Evolutionary conservation across 192 early-diverging fungal genomes (phyloP).

Genomic region (Linnemannia hyalina): DNA sequence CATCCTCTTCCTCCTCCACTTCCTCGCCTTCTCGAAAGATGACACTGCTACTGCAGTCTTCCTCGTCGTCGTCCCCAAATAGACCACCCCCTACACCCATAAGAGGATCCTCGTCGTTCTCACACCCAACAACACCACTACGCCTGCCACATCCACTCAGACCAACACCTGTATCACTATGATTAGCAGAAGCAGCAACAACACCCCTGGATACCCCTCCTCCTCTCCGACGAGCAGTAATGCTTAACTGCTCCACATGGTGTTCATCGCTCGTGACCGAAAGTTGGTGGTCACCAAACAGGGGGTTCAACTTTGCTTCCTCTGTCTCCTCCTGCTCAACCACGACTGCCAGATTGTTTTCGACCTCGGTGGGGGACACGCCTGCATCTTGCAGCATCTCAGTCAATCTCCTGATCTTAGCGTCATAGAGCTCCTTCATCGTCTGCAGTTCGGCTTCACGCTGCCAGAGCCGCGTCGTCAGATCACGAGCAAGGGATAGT

Average conservation of each 20-base stretch:
- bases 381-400: slow-evolving; percentile 56
- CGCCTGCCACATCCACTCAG: neutral
- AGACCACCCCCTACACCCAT: slow-evolving; percentile 8
- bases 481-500: slow-evolving; percentile 37
- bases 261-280: slow-evolving; percentile 10
- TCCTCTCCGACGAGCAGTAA: slow-evolving; percentile 1
- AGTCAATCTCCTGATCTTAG: slow-evolving; percentile 46
- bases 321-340: slow-evolving; percentile 26
- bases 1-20: slow-evolving; percentile 4
- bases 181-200: neutral
- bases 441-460: slow-evolving; percentile 52
- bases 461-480: slow-evolving; percentile 55
- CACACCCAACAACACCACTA: neutral
- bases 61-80: slow-evolving; percentile 26
- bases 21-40: neutral
- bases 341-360: slow-evolving; percentile 48
- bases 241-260: slow-evolving; percentile 5
- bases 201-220: neutral
- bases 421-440: slow-evolving; percentile 55
- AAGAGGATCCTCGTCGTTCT: slow-evolving; percentile 17
- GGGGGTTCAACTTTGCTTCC: slow-evolving; percentile 11
- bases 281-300: slow-evolving; percentile 25
- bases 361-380: slow-evolving; percentile 49
- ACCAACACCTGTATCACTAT: neutral
- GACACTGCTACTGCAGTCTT: slow-evolving; percentile 23